These are phyloP conservation scores for Quercus agrifolia DNA, from an alignment of 306 rosid species.

Conservation along the genomic window DNA sequence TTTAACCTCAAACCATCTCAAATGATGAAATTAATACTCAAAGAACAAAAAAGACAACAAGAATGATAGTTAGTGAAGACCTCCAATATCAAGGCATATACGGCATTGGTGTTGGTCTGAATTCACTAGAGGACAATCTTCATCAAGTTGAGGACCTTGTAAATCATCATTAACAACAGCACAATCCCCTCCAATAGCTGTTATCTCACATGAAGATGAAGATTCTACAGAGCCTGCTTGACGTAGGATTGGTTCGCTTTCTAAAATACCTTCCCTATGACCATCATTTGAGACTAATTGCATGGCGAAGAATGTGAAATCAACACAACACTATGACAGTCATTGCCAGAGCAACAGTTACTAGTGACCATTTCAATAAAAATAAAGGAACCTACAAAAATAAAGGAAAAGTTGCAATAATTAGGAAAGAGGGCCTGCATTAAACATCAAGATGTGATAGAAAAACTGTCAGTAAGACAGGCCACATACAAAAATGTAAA, in stretches of 20 bases:
- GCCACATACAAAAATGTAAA: neutral
- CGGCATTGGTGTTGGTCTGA: conserved; percentile 85
- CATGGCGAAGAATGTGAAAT: conserved; percentile 59
- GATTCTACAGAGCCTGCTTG: conserved; percentile 46
- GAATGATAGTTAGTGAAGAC: conserved; percentile 36
- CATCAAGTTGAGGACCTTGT: conserved; percentile 46
- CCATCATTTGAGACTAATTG: conserved; percentile 67
- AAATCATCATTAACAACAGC: conserved; percentile 34
- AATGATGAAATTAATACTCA: conserved; percentile 10
- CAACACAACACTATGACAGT: conserved; percentile 34
- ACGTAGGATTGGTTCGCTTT: conserved; percentile 73
- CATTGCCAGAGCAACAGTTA: conserved; percentile 51
- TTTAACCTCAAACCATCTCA: conserved; percentile 3
- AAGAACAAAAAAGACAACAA: conserved; percentile 14
- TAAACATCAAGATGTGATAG: neutral
- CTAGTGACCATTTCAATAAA: conserved; percentile 57
- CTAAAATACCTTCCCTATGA: conserved; percentile 56
- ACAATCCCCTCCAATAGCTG: conserved; percentile 36
- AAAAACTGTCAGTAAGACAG: neutral
- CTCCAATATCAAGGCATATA: conserved; percentile 92
- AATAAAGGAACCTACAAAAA: conserved; percentile 47
- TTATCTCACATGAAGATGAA: conserved; percentile 74
- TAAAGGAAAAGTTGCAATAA: neutral
- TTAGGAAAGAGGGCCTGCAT: conserved; percentile 9
- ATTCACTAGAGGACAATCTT: conserved; percentile 55